Conservation (phyloP, 1,284 basidiomycete species). For the Lentinus polychrous region DNA sequence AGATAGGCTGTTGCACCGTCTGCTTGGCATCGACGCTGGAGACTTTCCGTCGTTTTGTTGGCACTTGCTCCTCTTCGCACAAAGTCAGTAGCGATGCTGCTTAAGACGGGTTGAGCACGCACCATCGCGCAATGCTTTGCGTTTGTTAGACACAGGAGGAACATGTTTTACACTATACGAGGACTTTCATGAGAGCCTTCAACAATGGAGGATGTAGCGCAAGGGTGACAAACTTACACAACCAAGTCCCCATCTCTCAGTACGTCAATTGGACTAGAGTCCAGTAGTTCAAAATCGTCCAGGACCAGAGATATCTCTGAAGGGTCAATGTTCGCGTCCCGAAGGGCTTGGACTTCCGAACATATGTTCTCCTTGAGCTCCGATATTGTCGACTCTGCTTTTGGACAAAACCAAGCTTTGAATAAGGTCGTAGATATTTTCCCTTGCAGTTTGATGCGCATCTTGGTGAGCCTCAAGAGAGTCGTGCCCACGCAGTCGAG, state of each 20-base stretch:
- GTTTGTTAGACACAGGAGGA: neutral
- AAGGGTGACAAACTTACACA: conserved; percentile 23
- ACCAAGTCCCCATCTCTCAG: conserved; percentile 39
- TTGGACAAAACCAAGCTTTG: conserved; percentile 36
- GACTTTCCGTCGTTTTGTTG: neutral
- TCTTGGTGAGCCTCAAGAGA: too few species aligned
- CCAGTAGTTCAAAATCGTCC: conserved; percentile 40
- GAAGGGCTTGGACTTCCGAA: conserved; percentile 19
- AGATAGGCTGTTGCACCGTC: too few species aligned
- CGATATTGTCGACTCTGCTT: conserved; percentile 18
- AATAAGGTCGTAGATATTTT: conserved; percentile 31
- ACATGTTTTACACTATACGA: conserved; percentile 16
- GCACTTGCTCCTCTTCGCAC: neutral
- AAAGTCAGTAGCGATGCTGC: neutral
- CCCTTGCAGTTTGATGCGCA: conserved; percentile 37
- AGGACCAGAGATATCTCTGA: conserved; percentile 28
- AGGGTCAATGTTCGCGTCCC: conserved; percentile 12
- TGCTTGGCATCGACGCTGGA: neutral
- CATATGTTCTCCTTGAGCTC: conserved; percentile 26
- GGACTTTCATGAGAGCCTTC: conserved; percentile 19
- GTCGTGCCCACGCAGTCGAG: too few species aligned
- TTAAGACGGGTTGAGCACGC: neutral
- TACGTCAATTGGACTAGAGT: conserved; percentile 30
- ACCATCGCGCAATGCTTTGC: conserved; percentile 4
- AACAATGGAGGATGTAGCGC: neutral